These are phyloP conservation scores for Lachnellula arida DNA, from an alignment of 2,329 filamentous ascomycete genomes.

Conservation along the genomic window DNA sequence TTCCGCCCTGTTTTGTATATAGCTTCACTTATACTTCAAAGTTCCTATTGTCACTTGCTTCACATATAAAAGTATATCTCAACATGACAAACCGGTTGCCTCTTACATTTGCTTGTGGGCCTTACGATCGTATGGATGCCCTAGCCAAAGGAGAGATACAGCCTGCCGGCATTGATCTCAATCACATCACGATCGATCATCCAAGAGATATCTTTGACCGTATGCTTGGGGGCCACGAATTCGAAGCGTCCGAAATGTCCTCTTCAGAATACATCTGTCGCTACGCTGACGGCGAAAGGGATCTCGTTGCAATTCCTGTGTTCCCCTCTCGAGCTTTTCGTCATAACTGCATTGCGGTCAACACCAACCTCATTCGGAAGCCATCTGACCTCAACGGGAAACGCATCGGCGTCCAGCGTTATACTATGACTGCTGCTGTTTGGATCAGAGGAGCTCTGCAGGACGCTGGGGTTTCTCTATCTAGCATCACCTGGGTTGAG, in stretches of 20 bases:
- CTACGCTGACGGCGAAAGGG: constrained; percentile 23
- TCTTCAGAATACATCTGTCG: constrained; percentile 30
- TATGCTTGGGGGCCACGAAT: constrained; percentile 28
- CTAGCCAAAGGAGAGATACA: constrained; percentile 28
- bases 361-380: constrained; percentile 26
- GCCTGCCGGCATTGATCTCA: constrained; percentile 30
- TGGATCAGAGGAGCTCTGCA: constrained; percentile 34
- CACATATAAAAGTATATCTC: too few relatives aligned
- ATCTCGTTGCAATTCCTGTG: constrained; percentile 31
- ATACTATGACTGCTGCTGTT: constrained; percentile 38
- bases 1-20: too few relatives aligned
- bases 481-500: constrained; percentile 32
- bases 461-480: constrained; percentile 32
- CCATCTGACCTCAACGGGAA: constrained; percentile 34
- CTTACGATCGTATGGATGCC: constrained; percentile 26
- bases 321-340: constrained; percentile 33
- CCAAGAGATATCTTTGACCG: constrained; percentile 34
- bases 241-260: constrained; percentile 31
- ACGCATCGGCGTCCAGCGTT: constrained; percentile 34
- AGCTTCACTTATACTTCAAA: too few relatives aligned
- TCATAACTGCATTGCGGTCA: constrained; percentile 33
- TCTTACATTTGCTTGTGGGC: constrained; percentile 26
- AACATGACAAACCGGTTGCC: not conserved
- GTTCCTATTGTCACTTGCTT: too few relatives aligned
- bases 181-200: constrained; percentile 30